phyloP scores from a whole-genome alignment of 2,329 filamentous ascomycete genomes.

The Simplicillium aogashimaense region DNA sequence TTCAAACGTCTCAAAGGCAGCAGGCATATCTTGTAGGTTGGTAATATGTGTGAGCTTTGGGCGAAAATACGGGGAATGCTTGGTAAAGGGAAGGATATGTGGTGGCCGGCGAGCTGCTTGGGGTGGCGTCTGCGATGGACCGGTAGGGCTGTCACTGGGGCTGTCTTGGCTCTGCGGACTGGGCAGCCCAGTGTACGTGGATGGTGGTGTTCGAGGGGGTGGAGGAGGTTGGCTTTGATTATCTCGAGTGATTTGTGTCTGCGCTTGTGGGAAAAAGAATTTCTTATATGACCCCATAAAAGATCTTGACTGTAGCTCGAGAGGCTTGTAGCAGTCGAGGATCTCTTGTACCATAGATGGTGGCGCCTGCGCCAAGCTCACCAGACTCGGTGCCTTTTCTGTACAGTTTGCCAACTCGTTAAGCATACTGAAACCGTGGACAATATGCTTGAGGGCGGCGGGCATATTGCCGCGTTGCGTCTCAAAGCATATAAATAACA shows the following conservation, averaged over 20 bases:
- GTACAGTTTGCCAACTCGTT: constrained; percentile 27
- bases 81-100: constrained; percentile 24
- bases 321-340: constrained; percentile 26
- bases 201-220: no score
- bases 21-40: constrained; percentile 21
- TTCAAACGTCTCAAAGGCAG: constrained; percentile 18
- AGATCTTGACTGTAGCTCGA: constrained; percentile 27
- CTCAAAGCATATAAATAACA: constrained; percentile 31
- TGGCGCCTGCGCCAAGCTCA: constrained; percentile 25
- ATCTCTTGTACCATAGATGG: constrained; percentile 26
- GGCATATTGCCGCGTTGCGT: constrained; percentile 27
- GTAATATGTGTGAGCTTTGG: constrained; percentile 19
- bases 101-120: constrained; percentile 13
- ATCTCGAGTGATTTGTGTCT: background rate
- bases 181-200: constrained; percentile 12
- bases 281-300: constrained; percentile 27
- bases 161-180: constrained; percentile 24
- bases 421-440: constrained; percentile 28
- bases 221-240: background rate
- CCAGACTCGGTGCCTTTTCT: constrained; percentile 21
- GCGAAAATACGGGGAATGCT: constrained; percentile 25
- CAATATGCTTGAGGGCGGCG: constrained; percentile 28
- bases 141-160: constrained; percentile 10
- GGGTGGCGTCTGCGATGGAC: constrained; percentile 5
- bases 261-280: constrained; percentile 18